Evolutionary conservation across 257 asterid genomes (phyloP), one percentile per base, ranked within the genome.

Genomic region (Marsdenia floribunda): DNA sequence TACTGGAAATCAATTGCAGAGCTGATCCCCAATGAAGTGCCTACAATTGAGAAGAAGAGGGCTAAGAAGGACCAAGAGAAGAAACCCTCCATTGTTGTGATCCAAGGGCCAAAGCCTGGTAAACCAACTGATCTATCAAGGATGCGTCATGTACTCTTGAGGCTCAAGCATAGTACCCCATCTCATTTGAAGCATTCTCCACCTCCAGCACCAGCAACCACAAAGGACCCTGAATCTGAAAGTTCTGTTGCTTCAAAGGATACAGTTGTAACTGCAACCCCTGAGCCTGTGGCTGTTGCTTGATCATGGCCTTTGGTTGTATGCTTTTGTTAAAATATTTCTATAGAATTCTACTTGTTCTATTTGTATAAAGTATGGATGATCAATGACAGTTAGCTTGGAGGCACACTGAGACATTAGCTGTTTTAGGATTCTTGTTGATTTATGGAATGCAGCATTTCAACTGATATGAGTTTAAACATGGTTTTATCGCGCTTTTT

Each of bases 91-190:
- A 50, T 84, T 26, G 66, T 55, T 40, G 87, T 88, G 72, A 80
- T 88, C 69, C 93, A 89, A 76, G 98, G 98, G 13, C 98, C 97
- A 49, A 93, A 93, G 84, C 96, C 96, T 19, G 98, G 98, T 53
- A 93, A 88, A 79, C 93, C 90, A 12, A 85, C 96, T 2, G 93
- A 93, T 76, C 70, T 88, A 42, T 66, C 90, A 18, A 89, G 98
- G 79, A 89, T 93, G 97, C 80, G 97, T 60, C 91, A 89, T 73
- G 58, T 88, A 68, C 90, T 93, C 26, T 0, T 85, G 33, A 90
- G 86, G 86, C 94, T 93, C 66, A 93, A 93, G 85, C 93, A 88
- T 5, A 84, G 82, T 83, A 79, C 98, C 65, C 97, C 97, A 47
- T 64, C 82, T 61, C 98, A 90, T 84, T 84, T 92, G 80, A 89